Evolutionary conservation across 75 land plant genomes (phyloP).

Genomic region (Pinus albicaulis): DNA sequence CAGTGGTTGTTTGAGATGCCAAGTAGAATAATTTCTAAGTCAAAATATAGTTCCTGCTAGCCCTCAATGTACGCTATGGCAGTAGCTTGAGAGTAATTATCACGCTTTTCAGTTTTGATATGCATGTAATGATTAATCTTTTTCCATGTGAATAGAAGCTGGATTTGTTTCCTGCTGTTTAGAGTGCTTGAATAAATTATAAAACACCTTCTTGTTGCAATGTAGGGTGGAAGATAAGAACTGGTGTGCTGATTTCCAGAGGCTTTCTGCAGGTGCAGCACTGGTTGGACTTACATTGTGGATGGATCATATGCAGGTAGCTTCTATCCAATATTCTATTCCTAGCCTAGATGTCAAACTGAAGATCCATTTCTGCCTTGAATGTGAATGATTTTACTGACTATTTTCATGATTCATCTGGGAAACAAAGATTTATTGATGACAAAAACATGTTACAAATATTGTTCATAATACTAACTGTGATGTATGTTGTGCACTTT

Average conservation of each 20-base stretch:
- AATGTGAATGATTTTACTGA: not conserved
- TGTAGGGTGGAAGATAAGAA: constrained; percentile 86
- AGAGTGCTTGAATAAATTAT: not conserved
- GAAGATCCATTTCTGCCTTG: not conserved
- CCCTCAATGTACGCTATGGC: no score
- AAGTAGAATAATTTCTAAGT: no score
- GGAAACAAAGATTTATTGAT: not conserved
- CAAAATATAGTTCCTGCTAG: no score
- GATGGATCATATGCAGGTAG: constrained; percentile 96
- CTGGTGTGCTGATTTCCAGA: constrained; percentile 97
- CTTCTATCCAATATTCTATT: not conserved
- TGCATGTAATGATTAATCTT: not conserved
- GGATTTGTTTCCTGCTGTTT: not conserved
- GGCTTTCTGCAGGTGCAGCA: constrained; percentile 92
- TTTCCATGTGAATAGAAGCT: not conserved
- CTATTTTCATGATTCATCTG: not conserved
- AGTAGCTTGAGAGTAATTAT: not conserved
- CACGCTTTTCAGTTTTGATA: not conserved
- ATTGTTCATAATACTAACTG: not conserved
- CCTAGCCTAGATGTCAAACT: not conserved
- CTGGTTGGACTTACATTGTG: constrained; percentile 90
- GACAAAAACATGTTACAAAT: not conserved
- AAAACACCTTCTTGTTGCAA: not conserved
- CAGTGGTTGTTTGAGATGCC: no score
- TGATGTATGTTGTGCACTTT: not conserved